Evolutionary conservation across 352 stramenopile genomes (phyloP).

Genomic region (Phytophthora aleatoria): DNA sequence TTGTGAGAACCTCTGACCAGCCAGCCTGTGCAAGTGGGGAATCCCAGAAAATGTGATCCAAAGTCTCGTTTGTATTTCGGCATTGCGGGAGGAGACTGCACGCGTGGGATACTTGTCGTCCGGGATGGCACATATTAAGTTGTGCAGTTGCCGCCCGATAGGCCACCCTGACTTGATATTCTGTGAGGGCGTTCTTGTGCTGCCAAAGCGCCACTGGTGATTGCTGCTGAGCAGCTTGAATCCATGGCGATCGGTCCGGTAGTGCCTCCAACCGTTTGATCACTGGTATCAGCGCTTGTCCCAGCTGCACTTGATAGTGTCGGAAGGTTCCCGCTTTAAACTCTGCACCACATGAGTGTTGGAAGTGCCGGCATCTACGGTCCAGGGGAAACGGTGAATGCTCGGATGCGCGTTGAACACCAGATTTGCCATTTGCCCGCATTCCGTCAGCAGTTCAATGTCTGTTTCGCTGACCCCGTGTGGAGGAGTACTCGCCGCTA

Average conservation of each 20-base stretch:
- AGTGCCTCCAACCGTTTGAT: neutral
- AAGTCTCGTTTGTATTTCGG: neutral
- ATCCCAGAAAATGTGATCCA: neutral
- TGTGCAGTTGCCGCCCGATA: neutral
- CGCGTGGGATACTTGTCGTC: neutral
- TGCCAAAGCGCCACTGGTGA: neutral
- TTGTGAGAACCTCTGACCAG: neutral
- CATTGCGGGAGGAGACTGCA: neutral
- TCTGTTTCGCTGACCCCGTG: neutral
- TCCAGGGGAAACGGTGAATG: neutral
- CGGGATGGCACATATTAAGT: neutral
- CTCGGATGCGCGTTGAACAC: neutral
- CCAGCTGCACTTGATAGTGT: neutral
- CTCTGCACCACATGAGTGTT: neutral
- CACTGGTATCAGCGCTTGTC: neutral
- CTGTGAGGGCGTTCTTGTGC: neutral
- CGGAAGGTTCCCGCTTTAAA: neutral
- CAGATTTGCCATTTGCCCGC: neutral
- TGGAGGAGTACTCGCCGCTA: neutral
- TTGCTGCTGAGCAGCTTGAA: neutral
- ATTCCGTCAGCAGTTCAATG: neutral
- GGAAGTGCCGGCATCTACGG: neutral
- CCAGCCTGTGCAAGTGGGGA: neutral
- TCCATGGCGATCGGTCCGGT: neutral
- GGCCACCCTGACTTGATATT: slow-evolving; percentile 1